phyloP scores from a whole-genome alignment of 1,284 basidiomycete species.

The Ceraceosorus guamensis region DNA sequence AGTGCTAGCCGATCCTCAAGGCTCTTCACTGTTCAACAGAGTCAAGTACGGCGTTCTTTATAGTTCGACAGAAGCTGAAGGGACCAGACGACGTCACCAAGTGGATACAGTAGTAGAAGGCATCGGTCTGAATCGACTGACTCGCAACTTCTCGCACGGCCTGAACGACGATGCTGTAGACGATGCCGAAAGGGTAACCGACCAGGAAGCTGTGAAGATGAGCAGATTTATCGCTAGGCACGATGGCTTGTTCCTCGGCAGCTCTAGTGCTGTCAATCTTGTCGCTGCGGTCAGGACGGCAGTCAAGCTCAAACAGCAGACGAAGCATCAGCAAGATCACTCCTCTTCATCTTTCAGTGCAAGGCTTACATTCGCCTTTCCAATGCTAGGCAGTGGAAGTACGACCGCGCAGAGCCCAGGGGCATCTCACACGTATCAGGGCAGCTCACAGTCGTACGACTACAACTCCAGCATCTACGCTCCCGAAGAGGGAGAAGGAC shows the following conservation, averaged over 20 bases:
- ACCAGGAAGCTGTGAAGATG: constrained; percentile 45
- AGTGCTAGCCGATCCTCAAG: constrained; percentile 82
- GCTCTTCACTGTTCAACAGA: constrained; percentile 92
- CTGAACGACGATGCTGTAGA: constrained; percentile 28
- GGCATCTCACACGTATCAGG: no score
- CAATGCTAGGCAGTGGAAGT: constrained; percentile 10
- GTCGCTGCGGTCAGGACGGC: constrained; percentile 64
- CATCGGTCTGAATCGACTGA: constrained; percentile 59
- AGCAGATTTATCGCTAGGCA: constrained; percentile 56
- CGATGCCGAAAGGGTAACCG: constrained; percentile 35
- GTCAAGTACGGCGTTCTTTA: constrained; percentile 73
- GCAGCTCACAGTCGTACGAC: no score
- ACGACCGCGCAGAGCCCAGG: constrained; percentile 6
- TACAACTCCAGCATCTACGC: no score
- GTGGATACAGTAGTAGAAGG: constrained; percentile 51
- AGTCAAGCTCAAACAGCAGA: constrained; percentile 26
- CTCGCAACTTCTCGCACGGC: constrained; percentile 38
- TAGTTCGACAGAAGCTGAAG: constrained; percentile 81
- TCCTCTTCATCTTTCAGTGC: no score
- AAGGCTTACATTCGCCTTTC: no score
- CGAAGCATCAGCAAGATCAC: not conserved
- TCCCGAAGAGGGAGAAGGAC: not conserved
- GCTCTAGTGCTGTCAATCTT: constrained; percentile 90
- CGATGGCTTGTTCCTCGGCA: constrained; percentile 91
- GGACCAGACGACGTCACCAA: constrained; percentile 85